Evolutionary conservation across 2,329 filamentous ascomycete species (phyloP), one percentile per base, ranked within the genome.

Genomic region (Botrytis byssoidea): DNA sequence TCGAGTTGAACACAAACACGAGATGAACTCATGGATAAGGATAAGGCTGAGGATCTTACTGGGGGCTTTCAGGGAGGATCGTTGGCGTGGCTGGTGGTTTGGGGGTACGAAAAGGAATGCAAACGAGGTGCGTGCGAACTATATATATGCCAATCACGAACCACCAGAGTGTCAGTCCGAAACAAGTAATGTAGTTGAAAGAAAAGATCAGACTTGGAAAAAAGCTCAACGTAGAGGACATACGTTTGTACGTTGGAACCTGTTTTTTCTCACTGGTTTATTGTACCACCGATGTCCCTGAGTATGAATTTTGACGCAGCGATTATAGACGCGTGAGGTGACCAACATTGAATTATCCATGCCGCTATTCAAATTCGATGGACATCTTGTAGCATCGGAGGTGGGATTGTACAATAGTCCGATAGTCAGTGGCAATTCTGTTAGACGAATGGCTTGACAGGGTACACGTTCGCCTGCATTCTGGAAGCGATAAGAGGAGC

Each of bases 11-110:
- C 40, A 70, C 42, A n/a, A 42, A 46, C 67, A 70, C 55, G 68
- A 70, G 68, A 70, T 61, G 68, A 70, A 70, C 68, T 46, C 55
- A 61, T 63, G 68, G 55, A 70, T 46, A 46, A 63, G 40, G 48
- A n/a, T 42, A 42, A 63, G 68, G 68, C 68, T 70, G 68, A 70
- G 51, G 29, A 63, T 61, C 68, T 46, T 12, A 46, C 16, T 40
- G 44, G 55, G 55, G 55, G 37, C 40, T 46, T n/a, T n/a, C 46
- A 35, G 20, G 44, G 35, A 70, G 20, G 57, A 42, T 42, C n/a
- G 18, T 35, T 69, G 66, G 37, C 37, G 55, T 46, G 68, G 57
- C 22, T 63, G 40, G 32, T 25, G 16, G 51, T n/a, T 59, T 35
- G 20, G 55, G 29, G 29, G 29, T 46, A 61, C 55, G 67, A 60